Evolutionary conservation across 176 grass and related monocot species (phyloP), one percentile per base, ranked within the genome.

Genomic region (Oryza australiensis): DNA sequence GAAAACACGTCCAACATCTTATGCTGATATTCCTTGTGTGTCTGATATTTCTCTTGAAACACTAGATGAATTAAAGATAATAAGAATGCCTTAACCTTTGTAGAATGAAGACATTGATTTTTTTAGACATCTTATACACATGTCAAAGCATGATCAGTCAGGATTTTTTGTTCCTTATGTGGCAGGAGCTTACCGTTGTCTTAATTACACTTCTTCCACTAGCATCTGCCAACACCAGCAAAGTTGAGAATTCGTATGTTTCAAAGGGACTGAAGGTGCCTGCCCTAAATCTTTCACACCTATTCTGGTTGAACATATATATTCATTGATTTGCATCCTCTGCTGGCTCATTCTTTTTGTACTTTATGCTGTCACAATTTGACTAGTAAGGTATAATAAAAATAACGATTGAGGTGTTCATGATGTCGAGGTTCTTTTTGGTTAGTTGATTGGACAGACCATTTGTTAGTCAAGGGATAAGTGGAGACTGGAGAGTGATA

Each of bases 211-310:
- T 98, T 88, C 92, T 98, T 87, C 92, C 95, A 27, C 78, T 92
- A 82, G 86, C 87, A 86, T 93, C 81, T 80, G 68, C 89, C 66
- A 91, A 91, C 80, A 89, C 26, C 18, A 78, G 83, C 84, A 93
- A 83, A 85, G 80, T 87, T 68, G 88, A 98, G 26, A 79, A 81
- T 80, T 91, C 83, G 59, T 84, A 94, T 86, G 87, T 93, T 66
- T 88, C 92, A 55, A 89, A 93, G 78, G 90, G 92, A 73, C 81
- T 98, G 68, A 98, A 98, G 95, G 95, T 97, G n/a, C 30, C 20
- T 86, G 26, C 32, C 75, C 74, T 79, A 46, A 66, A 51, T 79
- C 11, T 40, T 34, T 82, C 38, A 13, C 26, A 14, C 64, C 28
- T n/a, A 26, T 84, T 76, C 35, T 74, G 38, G 71, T 65, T 80